phyloP scores from a whole-genome alignment of 345 rosid species.

The Kernera saxatilis region DNA sequence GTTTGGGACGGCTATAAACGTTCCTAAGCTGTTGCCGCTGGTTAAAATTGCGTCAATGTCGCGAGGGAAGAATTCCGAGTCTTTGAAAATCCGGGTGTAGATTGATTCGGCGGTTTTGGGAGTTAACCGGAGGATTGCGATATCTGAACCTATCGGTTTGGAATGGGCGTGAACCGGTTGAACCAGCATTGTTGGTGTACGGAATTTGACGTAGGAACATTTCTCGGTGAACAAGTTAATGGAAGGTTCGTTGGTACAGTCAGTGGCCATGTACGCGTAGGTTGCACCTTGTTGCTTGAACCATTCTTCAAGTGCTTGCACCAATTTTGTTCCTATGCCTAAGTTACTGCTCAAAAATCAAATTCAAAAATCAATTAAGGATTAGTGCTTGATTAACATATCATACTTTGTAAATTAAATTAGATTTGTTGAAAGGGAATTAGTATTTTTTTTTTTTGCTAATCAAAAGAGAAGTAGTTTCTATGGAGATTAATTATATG shows the following conservation, averaged over 20 bases:
- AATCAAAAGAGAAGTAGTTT: not conserved
- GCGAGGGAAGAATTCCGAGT: constrained; percentile 56
- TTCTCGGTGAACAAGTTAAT: constrained; percentile 58
- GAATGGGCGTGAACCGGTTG: constrained; percentile 75
- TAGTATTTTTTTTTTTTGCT: no score
- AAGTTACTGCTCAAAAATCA: constrained; percentile 49
- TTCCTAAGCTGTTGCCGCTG: constrained; percentile 51
- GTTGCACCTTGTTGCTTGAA: constrained; percentile 55
- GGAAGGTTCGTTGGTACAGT: constrained; percentile 56
- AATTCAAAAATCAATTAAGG: not conserved
- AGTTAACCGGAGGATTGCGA: constrained; percentile 33
- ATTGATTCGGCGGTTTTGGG: constrained; percentile 33
- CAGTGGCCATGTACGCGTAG: constrained; percentile 71
- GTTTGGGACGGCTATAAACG: constrained; percentile 55
- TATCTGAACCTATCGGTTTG: constrained; percentile 31
- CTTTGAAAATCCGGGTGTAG: constrained; percentile 37
- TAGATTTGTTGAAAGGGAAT: not conserved
- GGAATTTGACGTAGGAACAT: constrained; percentile 48
- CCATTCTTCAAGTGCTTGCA: constrained; percentile 60
- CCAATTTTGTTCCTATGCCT: constrained; percentile 53
- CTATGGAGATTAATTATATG: not conserved
- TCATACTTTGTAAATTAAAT: not conserved
- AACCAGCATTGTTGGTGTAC: constrained; percentile 52
- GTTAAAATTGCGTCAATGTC: constrained; percentile 47
- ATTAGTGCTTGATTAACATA: not conserved